These are phyloP conservation scores for Oldenlandia corymbosa DNA, from an alignment of 257 asterid genomes.

Conservation along the genomic window DNA sequence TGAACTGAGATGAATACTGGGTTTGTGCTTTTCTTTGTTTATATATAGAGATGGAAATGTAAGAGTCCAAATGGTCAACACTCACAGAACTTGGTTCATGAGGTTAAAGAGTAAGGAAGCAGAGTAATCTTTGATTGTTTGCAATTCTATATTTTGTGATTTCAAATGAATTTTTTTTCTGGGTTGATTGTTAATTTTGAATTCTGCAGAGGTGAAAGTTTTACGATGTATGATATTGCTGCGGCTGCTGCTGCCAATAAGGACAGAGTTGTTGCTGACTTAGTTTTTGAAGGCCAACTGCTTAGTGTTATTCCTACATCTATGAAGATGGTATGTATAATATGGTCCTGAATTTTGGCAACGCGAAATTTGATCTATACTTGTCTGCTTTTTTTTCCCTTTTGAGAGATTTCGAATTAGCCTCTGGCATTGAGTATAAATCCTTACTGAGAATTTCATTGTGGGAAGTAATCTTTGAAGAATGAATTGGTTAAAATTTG, in stretches of 20 bases:
- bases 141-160: too few species aligned
- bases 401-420: background rate
- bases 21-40: slow-evolving; percentile 18
- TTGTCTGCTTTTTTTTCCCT: background rate
- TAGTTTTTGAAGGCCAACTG: slow-evolving; percentile 28
- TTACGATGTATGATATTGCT: slow-evolving; percentile 37
- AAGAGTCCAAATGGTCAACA: slow-evolving; percentile 35
- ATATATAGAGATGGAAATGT: slow-evolving; percentile 42
- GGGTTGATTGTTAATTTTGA: slow-evolving; percentile 4
- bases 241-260: slow-evolving; percentile 43
- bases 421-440: background rate
- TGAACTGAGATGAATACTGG: slow-evolving; percentile 15
- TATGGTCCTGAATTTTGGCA: background rate
- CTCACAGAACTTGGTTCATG: slow-evolving; percentile 37
- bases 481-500: too few species aligned
- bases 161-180: too few species aligned
- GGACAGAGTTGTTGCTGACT: slow-evolving; percentile 35
- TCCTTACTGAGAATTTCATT: background rate
- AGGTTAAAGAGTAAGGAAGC: slow-evolving; percentile 43
- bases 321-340: slow-evolving; percentile 11
- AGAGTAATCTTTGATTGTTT: background rate
- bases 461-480: background rate
- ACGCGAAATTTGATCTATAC: too few species aligned
- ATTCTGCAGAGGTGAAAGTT: slow-evolving; percentile 49
- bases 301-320: slow-evolving; percentile 1